Evolutionary conservation across 768 basidiomycete genomes (phyloP).

Genomic region (Kwoniella europaea): DNA sequence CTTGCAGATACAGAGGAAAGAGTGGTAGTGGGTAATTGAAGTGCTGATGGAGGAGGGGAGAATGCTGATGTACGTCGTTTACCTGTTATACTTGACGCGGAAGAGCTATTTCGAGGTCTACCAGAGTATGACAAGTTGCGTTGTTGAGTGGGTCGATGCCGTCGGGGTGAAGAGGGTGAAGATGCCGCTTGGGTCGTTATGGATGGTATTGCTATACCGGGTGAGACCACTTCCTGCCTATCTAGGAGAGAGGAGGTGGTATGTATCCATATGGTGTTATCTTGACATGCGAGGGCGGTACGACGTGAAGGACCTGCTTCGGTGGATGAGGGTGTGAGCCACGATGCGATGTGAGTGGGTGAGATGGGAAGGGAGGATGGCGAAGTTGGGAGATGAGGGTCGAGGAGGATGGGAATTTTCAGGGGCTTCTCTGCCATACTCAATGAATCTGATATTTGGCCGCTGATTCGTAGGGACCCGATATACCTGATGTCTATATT

Average conservation of each 20-base stretch:
- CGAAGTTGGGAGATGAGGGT: constrained; percentile 11
- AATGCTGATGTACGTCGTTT: constrained; percentile 37
- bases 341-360: constrained; percentile 42
- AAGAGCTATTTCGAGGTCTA: constrained; percentile 34
- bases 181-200: constrained; percentile 12
- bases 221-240: constrained; percentile 7
- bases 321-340: constrained; percentile 18
- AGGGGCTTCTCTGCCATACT: constrained; percentile 27
- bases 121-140: constrained; percentile 17
- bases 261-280: constrained; percentile 47
- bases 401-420: constrained; percentile 32
- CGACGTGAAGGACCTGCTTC: constrained; percentile 30
- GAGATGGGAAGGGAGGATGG: constrained; percentile 23
- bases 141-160: constrained; percentile 1
- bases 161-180: constrained; percentile 13
- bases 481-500: too few relatives aligned
- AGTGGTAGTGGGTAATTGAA: constrained; percentile 23
- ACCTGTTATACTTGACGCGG: constrained; percentile 42
- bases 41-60: constrained; percentile 40
- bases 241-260: background rate
- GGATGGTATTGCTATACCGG: constrained; percentile 3
- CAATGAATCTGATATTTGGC: too few relatives aligned
- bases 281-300: constrained; percentile 33
- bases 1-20: constrained; percentile 36
- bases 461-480: too few relatives aligned